Conservation (phyloP, 495 filamentous ascomycete genomes). For the Trichocladium uniseriatum region DNA sequence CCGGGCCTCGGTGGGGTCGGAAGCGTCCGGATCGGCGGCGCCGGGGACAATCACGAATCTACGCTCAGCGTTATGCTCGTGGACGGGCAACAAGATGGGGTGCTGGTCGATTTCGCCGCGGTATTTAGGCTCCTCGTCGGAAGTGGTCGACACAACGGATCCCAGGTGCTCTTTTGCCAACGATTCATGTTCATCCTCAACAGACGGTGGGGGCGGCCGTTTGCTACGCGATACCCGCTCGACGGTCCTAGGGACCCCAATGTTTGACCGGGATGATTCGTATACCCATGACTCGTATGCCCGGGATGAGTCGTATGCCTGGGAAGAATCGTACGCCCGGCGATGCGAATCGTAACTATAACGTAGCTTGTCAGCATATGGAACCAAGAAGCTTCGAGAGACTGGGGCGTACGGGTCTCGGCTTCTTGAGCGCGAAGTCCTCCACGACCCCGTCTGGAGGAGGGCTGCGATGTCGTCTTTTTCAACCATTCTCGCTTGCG, state of each 20-base stretch:
- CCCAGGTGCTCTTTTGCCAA: constrained; percentile 35
- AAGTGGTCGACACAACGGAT: constrained; percentile 17
- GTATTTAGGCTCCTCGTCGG: constrained; percentile 33
- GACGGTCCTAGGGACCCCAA: constrained; percentile 7
- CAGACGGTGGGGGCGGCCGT: constrained; percentile 32
- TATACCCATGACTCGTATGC: too few relatives aligned
- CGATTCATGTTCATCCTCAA: constrained; percentile 39
- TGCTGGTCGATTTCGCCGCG: constrained; percentile 37
- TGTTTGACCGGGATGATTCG: constrained; percentile 7
- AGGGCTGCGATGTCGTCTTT: constrained; percentile 28
- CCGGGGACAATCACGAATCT: constrained; percentile 37
- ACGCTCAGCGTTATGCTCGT: constrained; percentile 39
- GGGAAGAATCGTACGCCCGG: constrained; percentile 2
- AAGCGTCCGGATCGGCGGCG: constrained; percentile 14
- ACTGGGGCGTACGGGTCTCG: constrained; percentile 30
- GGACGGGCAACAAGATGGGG: constrained; percentile 32
- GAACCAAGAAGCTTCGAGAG: neutral
- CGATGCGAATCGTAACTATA: constrained; percentile 9
- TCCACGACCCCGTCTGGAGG: constrained; percentile 35
- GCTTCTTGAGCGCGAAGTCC: constrained; percentile 34
- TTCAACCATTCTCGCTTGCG: constrained; percentile 28
- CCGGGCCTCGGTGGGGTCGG: constrained; percentile 14
- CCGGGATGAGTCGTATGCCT: too few relatives aligned
- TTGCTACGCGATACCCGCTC: neutral
- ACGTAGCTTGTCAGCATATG: neutral